These are phyloP conservation scores for Aspergillus luchuensis DNA, from an alignment of 2,329 filamentous ascomycete genomes.

Conservation along the genomic window DNA sequence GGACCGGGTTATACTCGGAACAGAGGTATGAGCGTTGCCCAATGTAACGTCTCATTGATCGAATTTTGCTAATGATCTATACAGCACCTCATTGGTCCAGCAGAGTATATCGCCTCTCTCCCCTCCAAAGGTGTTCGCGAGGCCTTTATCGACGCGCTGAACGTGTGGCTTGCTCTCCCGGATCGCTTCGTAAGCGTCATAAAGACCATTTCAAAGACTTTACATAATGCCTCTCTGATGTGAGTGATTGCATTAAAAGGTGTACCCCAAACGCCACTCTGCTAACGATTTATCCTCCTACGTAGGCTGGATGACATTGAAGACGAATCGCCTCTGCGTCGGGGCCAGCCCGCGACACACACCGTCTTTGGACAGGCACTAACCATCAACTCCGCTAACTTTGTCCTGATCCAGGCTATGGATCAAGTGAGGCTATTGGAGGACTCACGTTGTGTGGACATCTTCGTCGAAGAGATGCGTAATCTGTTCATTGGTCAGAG, in stretches of 20 bases:
- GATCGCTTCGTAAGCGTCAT: constrained; percentile 35
- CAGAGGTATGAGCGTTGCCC: neutral
- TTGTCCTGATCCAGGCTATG: constrained; percentile 43
- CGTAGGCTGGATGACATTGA: constrained; percentile 49
- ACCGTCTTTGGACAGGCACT: constrained; percentile 47
- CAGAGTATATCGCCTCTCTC: constrained; percentile 34
- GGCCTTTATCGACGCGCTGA: constrained; percentile 42
- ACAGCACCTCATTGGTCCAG: constrained; percentile 9
- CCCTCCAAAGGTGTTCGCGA: constrained; percentile 43
- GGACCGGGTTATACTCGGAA: neutral
- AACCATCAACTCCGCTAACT: constrained; percentile 52
- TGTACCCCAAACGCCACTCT: neutral
- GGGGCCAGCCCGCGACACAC: constrained; percentile 48
- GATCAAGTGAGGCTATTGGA: constrained; percentile 35
- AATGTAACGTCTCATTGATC: neutral
- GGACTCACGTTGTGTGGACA: constrained; percentile 34
- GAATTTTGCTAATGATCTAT: neutral
- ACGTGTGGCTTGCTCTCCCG: constrained; percentile 41
- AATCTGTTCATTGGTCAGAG: constrained; percentile 46
- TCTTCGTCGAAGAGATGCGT: constrained; percentile 41
- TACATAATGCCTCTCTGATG: constrained; percentile 46
- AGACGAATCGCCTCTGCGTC: constrained; percentile 45
- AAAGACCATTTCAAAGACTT: constrained; percentile 37
- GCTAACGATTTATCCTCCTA: neutral
- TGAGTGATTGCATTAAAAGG: constrained; percentile 5